Evolutionary conservation across 1,284 basidiomycete genomes (phyloP).

Genomic region (Ceraceosorus guamensis): DNA sequence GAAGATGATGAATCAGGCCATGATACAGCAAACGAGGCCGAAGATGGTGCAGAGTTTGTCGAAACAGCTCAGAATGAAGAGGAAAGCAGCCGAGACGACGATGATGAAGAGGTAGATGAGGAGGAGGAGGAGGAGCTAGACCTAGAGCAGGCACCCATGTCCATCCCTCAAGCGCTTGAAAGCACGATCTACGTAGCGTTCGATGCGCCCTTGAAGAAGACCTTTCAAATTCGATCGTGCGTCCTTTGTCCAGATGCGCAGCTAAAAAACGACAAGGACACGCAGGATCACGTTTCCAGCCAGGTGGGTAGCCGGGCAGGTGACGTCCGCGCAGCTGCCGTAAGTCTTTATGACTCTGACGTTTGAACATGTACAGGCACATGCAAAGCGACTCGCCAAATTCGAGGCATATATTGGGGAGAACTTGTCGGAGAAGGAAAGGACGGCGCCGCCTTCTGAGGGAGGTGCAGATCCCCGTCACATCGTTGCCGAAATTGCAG

Average conservation of each 20-base stretch:
- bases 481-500: neutral
- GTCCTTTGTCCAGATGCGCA: neutral
- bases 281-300: too few species aligned
- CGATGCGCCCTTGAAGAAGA: neutral
- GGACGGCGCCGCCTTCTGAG: neutral
- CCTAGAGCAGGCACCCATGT: neutral
- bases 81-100: neutral
- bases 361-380: too few species aligned
- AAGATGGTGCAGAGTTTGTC: neutral
- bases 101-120: neutral
- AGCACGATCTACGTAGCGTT: neutral
- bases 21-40: neutral
- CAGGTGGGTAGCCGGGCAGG: too few species aligned
- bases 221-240: neutral
- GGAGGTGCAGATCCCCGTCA: neutral
- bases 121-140: neutral
- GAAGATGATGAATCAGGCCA: neutral
- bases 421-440: neutral
- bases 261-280: neutral
- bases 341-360: too few species aligned
- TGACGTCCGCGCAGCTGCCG: too few species aligned
- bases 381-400: too few species aligned
- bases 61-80: conserved; percentile 3
- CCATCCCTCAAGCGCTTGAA: neutral
- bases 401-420: neutral